A percentile compares a stretch with the other conserved stretches of the same genome.
phyloP scores from a whole-genome alignment of 192 early-diverging fungal species.

The Gigaspora rosea region DNA sequence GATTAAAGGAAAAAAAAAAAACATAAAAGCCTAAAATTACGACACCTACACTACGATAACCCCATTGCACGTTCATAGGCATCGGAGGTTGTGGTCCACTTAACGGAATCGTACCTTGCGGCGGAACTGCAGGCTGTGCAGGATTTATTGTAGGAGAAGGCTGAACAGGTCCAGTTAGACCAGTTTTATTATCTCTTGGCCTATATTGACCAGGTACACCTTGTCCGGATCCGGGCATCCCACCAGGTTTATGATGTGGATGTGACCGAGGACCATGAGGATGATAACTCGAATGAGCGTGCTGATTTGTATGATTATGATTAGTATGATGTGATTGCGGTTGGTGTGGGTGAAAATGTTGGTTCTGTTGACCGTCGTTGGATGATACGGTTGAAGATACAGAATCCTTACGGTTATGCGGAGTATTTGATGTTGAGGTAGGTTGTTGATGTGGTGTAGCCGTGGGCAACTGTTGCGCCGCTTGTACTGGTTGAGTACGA shows the following conservation, averaged over 20 bases:
- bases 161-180: no score
- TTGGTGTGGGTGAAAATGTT: conserved; percentile 3
- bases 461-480: conserved; percentile 13
- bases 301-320: conserved; percentile 1
- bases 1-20: background rate
- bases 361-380: conserved; percentile 26
- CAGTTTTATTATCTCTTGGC: background rate
- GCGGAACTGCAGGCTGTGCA: background rate
- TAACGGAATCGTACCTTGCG: background rate
- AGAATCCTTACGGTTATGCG: conserved; percentile 31
- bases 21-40: background rate
- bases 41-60: background rate
- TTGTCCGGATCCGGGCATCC: conserved; percentile 1
- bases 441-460: conserved; percentile 5
- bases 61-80: background rate
- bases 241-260: background rate
- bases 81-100: background rate
- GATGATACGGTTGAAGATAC: conserved; percentile 29
- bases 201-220: conserved; percentile 11
- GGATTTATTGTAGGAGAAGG: background rate
- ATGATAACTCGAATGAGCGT: background rate
- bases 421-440: background rate
- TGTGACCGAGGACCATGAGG: background rate
- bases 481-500: conserved; percentile 7
- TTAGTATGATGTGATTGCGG: conserved; percentile 8